Conservation (phyloP, 345 rosid species). For the Eutrema japonicum region DNA sequence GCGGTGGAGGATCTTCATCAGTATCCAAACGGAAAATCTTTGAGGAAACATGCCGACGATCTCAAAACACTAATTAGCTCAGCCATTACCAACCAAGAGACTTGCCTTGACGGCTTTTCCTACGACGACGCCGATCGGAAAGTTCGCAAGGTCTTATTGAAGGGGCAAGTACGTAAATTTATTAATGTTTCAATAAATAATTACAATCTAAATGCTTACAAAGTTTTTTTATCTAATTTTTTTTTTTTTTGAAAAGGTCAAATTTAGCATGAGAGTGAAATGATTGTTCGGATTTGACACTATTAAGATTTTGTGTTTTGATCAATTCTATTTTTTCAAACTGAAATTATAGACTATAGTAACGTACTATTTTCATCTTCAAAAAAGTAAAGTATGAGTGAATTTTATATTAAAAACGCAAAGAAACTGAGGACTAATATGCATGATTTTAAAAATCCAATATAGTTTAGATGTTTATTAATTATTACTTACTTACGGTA, state of each 20-base stretch:
- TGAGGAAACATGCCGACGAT: slow-evolving; percentile 68
- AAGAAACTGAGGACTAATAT: background rate
- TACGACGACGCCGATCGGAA: slow-evolving; percentile 57
- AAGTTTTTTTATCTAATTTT: background rate
- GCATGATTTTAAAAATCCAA: background rate
- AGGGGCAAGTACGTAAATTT: slow-evolving; percentile 47
- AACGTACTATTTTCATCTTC: background rate
- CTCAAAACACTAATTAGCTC: slow-evolving; percentile 81
- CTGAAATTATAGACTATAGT: background rate
- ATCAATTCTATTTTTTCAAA: background rate
- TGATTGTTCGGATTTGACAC: background rate
- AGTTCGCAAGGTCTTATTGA: slow-evolving; percentile 46
- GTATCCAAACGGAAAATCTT: slow-evolving; percentile 63
- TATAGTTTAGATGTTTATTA: no score
- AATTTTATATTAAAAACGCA: no score
- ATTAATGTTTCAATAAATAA: background rate
- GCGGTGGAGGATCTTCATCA: slow-evolving; percentile 56
- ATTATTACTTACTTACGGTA: background rate
- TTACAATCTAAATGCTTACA: background rate
- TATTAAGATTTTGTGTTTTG: background rate
- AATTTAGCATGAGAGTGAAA: background rate
- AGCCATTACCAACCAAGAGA: slow-evolving; percentile 83
- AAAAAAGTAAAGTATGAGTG: background rate
- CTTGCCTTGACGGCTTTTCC: slow-evolving; percentile 86
- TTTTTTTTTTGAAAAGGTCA: background rate